These are phyloP conservation scores for Phytophthora hibernalis DNA, from an alignment of 352 stramenopile species.

Conservation along the genomic window DNA sequence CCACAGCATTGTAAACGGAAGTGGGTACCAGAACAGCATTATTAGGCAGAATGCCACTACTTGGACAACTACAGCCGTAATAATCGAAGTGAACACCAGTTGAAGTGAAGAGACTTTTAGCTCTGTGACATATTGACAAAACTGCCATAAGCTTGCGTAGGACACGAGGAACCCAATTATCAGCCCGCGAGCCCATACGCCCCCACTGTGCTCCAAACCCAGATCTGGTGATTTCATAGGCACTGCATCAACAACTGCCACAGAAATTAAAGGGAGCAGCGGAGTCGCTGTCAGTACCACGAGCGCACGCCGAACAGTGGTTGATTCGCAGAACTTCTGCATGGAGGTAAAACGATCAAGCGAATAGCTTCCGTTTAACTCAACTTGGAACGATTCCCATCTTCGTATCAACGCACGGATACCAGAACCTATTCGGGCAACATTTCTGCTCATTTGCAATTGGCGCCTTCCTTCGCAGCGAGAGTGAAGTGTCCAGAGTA, in stretches of 20 bases:
- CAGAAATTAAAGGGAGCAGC: conserved; percentile 9
- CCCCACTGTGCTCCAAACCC: conserved; percentile 15
- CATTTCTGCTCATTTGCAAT: neutral
- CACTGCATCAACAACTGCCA: conserved; percentile 18
- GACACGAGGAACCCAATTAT: conserved; percentile 3
- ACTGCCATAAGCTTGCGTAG: conserved; percentile 15
- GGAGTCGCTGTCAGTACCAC: conserved; percentile 5
- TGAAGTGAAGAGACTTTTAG: conserved; percentile 10
- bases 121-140: conserved; percentile 20
- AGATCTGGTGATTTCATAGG: conserved; percentile 22
- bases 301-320: conserved; percentile 5
- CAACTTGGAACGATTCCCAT: conserved; percentile 32
- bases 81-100: conserved; percentile 5
- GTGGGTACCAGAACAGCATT: conserved; percentile 13
- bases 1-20: conserved; percentile 28
- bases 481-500: no score
- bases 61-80: conserved; percentile 4
- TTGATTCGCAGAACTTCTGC: conserved; percentile 14
- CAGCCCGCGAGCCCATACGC: conserved; percentile 11
- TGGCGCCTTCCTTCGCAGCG: no score
- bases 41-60: conserved; percentile 5
- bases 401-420: conserved; percentile 13
- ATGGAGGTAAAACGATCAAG: conserved; percentile 12
- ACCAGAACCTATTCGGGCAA: conserved; percentile 8
- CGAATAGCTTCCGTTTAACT: conserved; percentile 30